A percentile compares a stretch with the other conserved stretches of the same genome.
phyloP scores from a whole-genome alignment of 805 yeast species.

The Candida boleticola region DNA sequence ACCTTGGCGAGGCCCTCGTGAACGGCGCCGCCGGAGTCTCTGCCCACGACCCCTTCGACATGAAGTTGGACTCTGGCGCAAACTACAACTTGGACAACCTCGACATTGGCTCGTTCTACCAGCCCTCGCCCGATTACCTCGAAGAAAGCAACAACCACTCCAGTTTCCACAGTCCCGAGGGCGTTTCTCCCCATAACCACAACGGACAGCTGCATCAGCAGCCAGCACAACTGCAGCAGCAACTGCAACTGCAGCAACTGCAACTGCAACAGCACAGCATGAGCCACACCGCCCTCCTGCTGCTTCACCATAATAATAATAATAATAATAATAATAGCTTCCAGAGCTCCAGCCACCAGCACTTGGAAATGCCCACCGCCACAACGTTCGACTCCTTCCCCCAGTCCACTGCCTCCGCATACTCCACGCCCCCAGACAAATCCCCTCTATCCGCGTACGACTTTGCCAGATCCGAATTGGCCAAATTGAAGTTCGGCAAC shows the following conservation, averaged over 20 bases:
- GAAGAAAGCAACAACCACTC: not conserved
- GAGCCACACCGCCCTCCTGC: not conserved
- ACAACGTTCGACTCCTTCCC: too few species aligned
- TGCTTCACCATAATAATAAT: too few species aligned
- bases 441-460: slow-evolving; percentile 1
- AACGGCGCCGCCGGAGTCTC: not conserved
- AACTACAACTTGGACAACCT: slow-evolving; percentile 1
- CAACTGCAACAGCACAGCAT: not conserved
- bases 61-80: not conserved
- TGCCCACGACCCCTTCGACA: not conserved
- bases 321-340: not conserved
- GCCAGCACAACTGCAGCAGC: not conserved
- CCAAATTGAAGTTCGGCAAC: slow-evolving; percentile 55
- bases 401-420: not conserved
- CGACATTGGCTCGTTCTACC: slow-evolving; percentile 2
- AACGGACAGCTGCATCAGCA: not conserved
- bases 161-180: slow-evolving; percentile 4
- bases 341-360: not conserved
- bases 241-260: not conserved
- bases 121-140: not conserved
- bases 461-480: slow-evolving; percentile 28
- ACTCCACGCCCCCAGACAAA: not conserved
- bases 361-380: not conserved
- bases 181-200: not conserved
- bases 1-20: not conserved